phyloP scores from a whole-genome alignment of 1,139 yeast genomes.

The Arxiozyma bovina region DNA sequence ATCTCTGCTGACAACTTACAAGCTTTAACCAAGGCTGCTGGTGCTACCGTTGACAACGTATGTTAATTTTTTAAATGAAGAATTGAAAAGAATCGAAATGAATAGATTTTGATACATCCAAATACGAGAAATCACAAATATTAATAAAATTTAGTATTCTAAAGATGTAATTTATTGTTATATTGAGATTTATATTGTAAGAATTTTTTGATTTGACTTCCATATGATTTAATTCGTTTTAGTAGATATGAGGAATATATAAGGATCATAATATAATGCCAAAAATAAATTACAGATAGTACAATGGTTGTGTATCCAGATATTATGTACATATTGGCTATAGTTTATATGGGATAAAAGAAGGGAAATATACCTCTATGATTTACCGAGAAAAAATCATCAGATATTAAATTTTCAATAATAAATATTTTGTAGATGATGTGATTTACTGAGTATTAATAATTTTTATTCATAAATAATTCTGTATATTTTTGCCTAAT shows the following conservation, averaged over 20 bases:
- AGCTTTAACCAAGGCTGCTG: conserved; percentile 82
- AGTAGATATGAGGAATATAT: not conserved
- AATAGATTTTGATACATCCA: not conserved
- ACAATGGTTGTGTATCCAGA: not conserved
- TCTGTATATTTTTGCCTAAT: not conserved
- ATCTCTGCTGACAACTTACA: conserved; percentile 86
- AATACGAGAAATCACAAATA: too few relatives aligned
- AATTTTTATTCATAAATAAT: not conserved
- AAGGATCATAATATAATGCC: not conserved
- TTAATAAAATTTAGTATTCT: too few relatives aligned
- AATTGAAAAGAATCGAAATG: not conserved
- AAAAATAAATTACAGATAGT: not conserved
- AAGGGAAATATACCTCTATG: not conserved
- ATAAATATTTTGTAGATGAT: too few relatives aligned
- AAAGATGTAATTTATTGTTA: not conserved
- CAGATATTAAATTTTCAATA: too few relatives aligned
- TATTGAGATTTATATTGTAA: not conserved
- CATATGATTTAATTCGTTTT: not conserved
- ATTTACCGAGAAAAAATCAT: not conserved
- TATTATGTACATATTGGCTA: not conserved
- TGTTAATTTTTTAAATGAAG: conserved; percentile 19
- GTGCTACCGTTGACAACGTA: conserved; percentile 71
- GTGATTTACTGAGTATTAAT: too few relatives aligned
- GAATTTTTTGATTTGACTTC: not conserved
- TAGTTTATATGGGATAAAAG: too few relatives aligned